A percentile compares a stretch with the other conserved stretches of the same genome.
Conservation (phyloP, 129 eudicot genomes). For the Saussurea involucrata region DNA sequence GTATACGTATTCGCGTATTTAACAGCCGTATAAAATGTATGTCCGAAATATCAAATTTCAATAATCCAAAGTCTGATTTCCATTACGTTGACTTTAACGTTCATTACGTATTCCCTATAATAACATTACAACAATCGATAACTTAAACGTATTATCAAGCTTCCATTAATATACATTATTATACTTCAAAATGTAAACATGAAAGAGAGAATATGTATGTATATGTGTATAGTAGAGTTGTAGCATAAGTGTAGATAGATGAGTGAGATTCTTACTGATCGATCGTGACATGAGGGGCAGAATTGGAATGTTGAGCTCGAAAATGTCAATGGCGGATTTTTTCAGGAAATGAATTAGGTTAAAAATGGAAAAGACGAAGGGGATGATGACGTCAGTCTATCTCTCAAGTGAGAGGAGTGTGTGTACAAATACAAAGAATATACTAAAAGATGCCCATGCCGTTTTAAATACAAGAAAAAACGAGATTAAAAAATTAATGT, state of each 20-base stretch:
- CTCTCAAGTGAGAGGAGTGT: background rate
- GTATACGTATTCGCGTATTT: background rate
- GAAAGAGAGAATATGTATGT: background rate
- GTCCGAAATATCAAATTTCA: background rate
- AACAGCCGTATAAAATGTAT: background rate
- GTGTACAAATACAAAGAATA: conserved; percentile 18
- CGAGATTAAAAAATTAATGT: background rate
- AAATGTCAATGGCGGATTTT: conserved; percentile 45
- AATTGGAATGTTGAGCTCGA: conserved; percentile 18
- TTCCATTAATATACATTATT: conserved; percentile 11
- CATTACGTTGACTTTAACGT: background rate
- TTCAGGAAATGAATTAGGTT: conserved; percentile 32
- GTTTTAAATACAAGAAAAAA: background rate
- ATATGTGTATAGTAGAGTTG: background rate
- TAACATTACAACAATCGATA: background rate
- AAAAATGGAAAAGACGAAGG: conserved; percentile 27
- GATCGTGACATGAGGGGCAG: conserved; percentile 10
- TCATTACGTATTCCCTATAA: background rate
- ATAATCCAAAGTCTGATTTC: background rate
- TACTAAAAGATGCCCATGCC: conserved; percentile 1
- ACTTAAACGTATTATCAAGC: conserved; percentile 8
- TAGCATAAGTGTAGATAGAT: background rate
- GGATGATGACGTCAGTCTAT: conserved; percentile 28
- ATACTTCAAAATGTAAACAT: conserved; percentile 1
- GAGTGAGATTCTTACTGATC: conserved; percentile 24